phyloP scores from a whole-genome alignment of 176 grass and related monocot species.

The Eleusine indica region DNA sequence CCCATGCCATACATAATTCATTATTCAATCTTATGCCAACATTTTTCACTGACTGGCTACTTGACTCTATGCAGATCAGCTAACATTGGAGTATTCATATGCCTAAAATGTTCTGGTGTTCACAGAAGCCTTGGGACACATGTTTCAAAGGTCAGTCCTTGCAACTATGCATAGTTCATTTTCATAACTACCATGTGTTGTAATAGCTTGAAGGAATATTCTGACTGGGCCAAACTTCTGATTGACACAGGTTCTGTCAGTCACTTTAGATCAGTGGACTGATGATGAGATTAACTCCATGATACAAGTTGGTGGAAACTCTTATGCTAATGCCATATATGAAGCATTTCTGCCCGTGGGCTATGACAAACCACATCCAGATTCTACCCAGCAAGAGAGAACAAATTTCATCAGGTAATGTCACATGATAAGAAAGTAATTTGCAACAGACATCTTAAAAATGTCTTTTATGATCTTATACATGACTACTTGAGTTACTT shows the following conservation, averaged over 20 bases:
- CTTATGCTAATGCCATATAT: slow-evolving; percentile 77
- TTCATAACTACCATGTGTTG: not conserved
- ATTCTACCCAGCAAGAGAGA: slow-evolving; percentile 62
- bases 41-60: not conserved
- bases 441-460: not conserved
- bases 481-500: not conserved
- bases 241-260: slow-evolving; percentile 61
- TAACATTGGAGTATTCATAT: slow-evolving; percentile 78
- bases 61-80: slow-evolving; percentile 51
- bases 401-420: slow-evolving; percentile 71
- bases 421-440: not conserved
- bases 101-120: slow-evolving; percentile 72
- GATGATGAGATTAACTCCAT: slow-evolving; percentile 71
- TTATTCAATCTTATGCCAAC: not conserved
- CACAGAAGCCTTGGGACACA: slow-evolving; percentile 83
- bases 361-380: slow-evolving; percentile 61
- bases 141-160: slow-evolving; percentile 68
- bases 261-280: slow-evolving; percentile 80
- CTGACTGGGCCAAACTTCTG: not conserved
- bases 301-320: slow-evolving; percentile 88
- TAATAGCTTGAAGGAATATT: not conserved
- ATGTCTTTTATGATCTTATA: not conserved
- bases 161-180: not conserved
- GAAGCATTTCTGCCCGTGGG: slow-evolving; percentile 80
- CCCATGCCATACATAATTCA: not conserved